Evolutionary conservation across 306 rosid species (phyloP), one percentile per base, ranked within the genome.

Genomic region (Macrotyloma uniflorum): DNA sequence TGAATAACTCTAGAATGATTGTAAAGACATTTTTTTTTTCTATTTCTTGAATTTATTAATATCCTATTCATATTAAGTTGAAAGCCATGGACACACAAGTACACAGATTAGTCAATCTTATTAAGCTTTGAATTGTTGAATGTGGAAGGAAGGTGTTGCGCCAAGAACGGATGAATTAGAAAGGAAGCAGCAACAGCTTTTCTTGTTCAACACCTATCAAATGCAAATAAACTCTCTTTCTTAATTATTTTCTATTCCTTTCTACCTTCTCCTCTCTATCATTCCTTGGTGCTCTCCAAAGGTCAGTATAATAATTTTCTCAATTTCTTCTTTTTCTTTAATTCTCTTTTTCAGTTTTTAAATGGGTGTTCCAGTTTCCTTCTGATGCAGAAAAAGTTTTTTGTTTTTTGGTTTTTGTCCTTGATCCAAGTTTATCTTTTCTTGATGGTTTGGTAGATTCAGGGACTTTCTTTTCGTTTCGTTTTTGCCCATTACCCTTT

Each of bases 291-390:
- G 69, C 67, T 72, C 80, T 70, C 78, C 76, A 6, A 50, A 83
- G 94, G 88, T 28, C 45, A 77, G 87, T 73, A 19, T 65, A 75
- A 75, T 46, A 22, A 59, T 58, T 62, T 47, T 72, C 33, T 78
- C 36, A 15, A 42, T 58, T 75, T 57, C 7, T 59, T 19, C 1
- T 46, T 19, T 50, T 78, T 42, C n/a, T 65, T 68, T 58, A 33
- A 15, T 54, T 70, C 16, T 72, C 16, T 80, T 23, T 49, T 64
- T 14, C 11, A 30, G 36, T 42, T 38, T 45, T 33, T 47, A 63
- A 59, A 23, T 75, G 72, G 78, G 66, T 62, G 36, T 28, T 72
- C 47, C 10, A 36, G 35, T 69, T 40, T 59, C 16, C 23, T 62
- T 33, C 40, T 36, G 57, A 24, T 63, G 46, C 32, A 4, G 26